These are phyloP conservation scores for Geranium brycei DNA, from an alignment of 345 rosid genomes.

Conservation along the genomic window DNA sequence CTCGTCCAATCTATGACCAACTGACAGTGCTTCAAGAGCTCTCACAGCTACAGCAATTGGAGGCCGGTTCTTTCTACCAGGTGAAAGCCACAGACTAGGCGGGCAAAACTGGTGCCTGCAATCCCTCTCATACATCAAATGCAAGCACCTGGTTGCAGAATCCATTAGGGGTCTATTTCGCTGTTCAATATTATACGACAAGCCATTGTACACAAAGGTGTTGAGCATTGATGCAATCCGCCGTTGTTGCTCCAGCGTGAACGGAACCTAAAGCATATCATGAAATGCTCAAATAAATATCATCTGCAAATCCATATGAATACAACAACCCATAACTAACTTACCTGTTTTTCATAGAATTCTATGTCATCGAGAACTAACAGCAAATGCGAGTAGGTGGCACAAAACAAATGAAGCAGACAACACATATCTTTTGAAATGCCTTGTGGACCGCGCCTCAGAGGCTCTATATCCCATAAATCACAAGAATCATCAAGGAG, in stretches of 20 bases:
- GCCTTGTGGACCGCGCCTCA: constrained; percentile 61
- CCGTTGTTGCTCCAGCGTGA: constrained; percentile 65
- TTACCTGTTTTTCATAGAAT: constrained; percentile 95
- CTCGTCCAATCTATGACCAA: constrained; percentile 39
- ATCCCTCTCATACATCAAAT: constrained; percentile 87
- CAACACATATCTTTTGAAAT: constrained; percentile 58
- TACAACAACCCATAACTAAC: neutral
- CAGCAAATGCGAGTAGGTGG: constrained; percentile 76
- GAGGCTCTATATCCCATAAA: constrained; percentile 57
- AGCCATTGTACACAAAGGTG: constrained; percentile 75
- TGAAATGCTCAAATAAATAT: constrained; percentile 13
- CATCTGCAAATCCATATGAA: constrained; percentile 5
- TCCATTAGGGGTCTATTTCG: constrained; percentile 62
- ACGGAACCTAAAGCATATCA: constrained; percentile 54
- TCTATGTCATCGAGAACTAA: constrained; percentile 96
- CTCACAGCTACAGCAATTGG: constrained; percentile 84
- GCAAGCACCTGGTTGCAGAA: constrained; percentile 81
- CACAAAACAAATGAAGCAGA: constrained; percentile 81
- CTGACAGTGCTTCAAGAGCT: constrained; percentile 54
- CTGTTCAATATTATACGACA: constrained; percentile 31
- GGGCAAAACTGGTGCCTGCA: constrained; percentile 88
- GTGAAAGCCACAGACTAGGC: constrained; percentile 82
- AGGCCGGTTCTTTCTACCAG: constrained; percentile 67
- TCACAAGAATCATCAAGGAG: constrained; percentile 32
- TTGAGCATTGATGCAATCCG: constrained; percentile 73